Evolutionary conservation across 192 early-diverging fungal genomes (phyloP).

Genomic region (Phycomyces nitens): DNA sequence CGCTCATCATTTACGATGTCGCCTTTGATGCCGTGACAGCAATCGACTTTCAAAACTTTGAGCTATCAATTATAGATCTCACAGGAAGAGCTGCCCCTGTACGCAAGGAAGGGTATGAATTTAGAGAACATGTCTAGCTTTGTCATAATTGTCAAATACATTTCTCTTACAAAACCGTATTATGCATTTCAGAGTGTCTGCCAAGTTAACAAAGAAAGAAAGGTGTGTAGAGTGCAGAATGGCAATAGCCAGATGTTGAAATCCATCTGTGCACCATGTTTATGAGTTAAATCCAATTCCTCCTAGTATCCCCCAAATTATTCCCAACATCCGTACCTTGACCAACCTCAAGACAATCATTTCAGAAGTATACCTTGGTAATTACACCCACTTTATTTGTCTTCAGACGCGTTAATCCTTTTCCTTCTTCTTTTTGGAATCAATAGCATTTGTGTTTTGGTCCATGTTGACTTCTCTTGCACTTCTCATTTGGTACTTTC

Average conservation of each 20-base stretch:
- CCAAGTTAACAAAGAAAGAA: too few relatives aligned
- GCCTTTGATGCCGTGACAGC: conserved; percentile 70
- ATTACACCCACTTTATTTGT: not conserved
- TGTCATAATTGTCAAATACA: too few relatives aligned
- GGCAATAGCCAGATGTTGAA: too few relatives aligned
- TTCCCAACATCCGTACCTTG: conserved; percentile 2
- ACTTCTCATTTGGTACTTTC: conserved; percentile 74
- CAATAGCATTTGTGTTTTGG: conserved; percentile 74
- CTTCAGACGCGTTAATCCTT: too few relatives aligned
- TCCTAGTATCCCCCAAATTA: too few relatives aligned
- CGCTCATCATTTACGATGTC: conserved; percentile 74
- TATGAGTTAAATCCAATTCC: too few relatives aligned
- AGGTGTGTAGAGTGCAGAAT: too few relatives aligned
- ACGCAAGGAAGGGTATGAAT: conserved; percentile 5
- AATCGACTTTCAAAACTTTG: conserved; percentile 60
- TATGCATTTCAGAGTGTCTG: too few relatives aligned
- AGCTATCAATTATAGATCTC: conserved; percentile 46
- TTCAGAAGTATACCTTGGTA: conserved; percentile 66
- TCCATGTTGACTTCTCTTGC: conserved; percentile 74
- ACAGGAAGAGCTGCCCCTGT: conserved; percentile 3
- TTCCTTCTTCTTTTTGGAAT: too few relatives aligned
- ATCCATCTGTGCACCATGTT: too few relatives aligned
- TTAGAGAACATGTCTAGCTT: not conserved
- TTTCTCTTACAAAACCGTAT: too few relatives aligned
- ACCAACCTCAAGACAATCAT: conserved; percentile 37